These are phyloP conservation scores for Harrya chromipes DNA, from an alignment of 768 basidiomycete species.

Conservation along the genomic window DNA sequence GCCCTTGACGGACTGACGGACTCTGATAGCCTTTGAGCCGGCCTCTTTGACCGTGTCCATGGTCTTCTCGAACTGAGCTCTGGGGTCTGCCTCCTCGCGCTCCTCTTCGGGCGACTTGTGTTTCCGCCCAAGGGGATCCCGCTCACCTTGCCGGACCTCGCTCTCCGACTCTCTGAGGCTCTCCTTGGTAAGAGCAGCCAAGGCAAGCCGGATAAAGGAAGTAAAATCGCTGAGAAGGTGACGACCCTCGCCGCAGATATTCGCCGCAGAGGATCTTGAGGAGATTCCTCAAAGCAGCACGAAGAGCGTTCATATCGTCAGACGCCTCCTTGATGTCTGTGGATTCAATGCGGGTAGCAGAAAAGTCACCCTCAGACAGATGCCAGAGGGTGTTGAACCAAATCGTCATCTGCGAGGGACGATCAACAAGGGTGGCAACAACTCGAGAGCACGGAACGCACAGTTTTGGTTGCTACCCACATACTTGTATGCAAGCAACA, in stretches of 20 bases:
- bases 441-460: conserved; percentile 17
- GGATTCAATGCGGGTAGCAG: conserved; percentile 34
- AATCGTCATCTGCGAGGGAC: conserved; percentile 49
- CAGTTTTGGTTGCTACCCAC: conserved; percentile 58
- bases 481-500: conserved; percentile 57
- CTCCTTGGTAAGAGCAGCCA: conserved; percentile 63
- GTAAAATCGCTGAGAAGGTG: conserved; percentile 59
- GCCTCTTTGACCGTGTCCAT: conserved; percentile 63
- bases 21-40: conserved; percentile 56
- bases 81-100: conserved; percentile 44
- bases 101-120: conserved; percentile 42
- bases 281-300: conserved; percentile 47
- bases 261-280: conserved; percentile 52
- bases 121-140: conserved; percentile 55
- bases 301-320: conserved; percentile 49
- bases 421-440: not conserved
- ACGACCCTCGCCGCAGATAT: conserved; percentile 49
- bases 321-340: conserved; percentile 44
- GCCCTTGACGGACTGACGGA: conserved; percentile 41
- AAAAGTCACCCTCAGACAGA: conserved; percentile 52
- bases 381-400: conserved; percentile 70
- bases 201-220: conserved; percentile 59
- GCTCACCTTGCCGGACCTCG: conserved; percentile 57
- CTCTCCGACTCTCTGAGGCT: conserved; percentile 52
- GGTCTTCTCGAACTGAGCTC: conserved; percentile 58